Evolutionary conservation across 2,329 filamentous ascomycete species (phyloP), one percentile per base, ranked within the genome.

Genomic region (Microdochium trichocladiopsis): DNA sequence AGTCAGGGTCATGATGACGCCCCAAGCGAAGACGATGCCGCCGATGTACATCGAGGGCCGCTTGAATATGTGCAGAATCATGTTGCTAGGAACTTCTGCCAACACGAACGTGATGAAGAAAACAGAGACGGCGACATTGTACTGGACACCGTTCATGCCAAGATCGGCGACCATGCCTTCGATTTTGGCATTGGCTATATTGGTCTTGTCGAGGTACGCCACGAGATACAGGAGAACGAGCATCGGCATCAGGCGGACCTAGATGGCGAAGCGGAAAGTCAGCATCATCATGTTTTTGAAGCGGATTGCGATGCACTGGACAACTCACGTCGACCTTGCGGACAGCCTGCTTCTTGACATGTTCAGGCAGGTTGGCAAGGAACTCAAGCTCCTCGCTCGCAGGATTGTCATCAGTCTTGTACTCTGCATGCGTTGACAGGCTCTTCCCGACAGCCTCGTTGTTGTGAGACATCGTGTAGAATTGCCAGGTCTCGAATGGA

Each of bases 181-280:
- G 52, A 79, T 75, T 63, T 76, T 78, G 11, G 77, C 75, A 63
- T 78, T 78, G 11, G 50, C 53, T 33, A 55, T 52, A 58, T 81
- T 82, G 8, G 74, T 73, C 16, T 74, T 66, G 60, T 81, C 78
- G 14, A 81, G 68, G 56, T 78, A 80, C 59, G 74, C 77, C 3
- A 81, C 67, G 2, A 81, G 63, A 57, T 79, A 81, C 2, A 81
- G 67, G 64, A 67, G 9, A 62, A 83, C 67, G 86, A 87, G 28
- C 83, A 63, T 66, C 5, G 72, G 72, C 23, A 55, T 18, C 14
- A 55, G 53, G 9, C 51, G 41, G 33, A 73, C 58, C 2, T 68
- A 58, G 58, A 73, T n/a, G n/a, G n/a, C n/a, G 33, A 16, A n/a
- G 18, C 14, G 33, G 6, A 11, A 6, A 16, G 18, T 6, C 33